Evolutionary conservation across 305 asterid species (phyloP).

Genomic region (Solanum hybrid): DNA sequence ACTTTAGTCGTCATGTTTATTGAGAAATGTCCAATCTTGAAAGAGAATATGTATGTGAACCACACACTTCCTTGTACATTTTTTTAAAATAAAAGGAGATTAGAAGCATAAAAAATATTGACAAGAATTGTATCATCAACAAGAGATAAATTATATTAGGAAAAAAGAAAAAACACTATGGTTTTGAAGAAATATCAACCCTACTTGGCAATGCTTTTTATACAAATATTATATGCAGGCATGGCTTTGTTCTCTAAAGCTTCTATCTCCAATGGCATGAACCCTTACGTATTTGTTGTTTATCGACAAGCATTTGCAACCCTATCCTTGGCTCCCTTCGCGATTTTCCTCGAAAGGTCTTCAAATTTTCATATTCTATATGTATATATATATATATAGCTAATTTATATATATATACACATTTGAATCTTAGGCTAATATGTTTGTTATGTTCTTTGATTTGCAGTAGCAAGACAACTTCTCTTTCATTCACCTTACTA

Average conservation of each 20-base stretch:
- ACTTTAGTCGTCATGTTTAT: not conserved
- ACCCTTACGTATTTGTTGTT: slow-evolving; percentile 32
- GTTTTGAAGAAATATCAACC: slow-evolving; percentile 3
- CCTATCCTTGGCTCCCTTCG: slow-evolving; percentile 51
- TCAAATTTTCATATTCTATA: not conserved
- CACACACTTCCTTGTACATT: not conserved
- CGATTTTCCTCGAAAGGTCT: slow-evolving; percentile 43
- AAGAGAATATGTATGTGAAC: not conserved
- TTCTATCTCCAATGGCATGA: slow-evolving; percentile 25
- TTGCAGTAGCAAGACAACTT: slow-evolving; percentile 27
- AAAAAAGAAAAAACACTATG: not conserved
- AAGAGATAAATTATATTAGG: not conserved
- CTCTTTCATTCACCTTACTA: slow-evolving; percentile 24
- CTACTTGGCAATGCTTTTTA: slow-evolving; percentile 27
- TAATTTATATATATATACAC: not conserved
- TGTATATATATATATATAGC: not conserved
- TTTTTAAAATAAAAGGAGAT: not conserved
- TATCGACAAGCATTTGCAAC: slow-evolving; percentile 61
- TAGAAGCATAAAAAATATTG: not conserved
- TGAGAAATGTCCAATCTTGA: slow-evolving; percentile 1
- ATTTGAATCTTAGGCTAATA: not conserved
- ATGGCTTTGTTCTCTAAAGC: slow-evolving; percentile 30
- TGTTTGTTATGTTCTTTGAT: not conserved
- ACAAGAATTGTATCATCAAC: not conserved
- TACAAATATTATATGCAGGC: slow-evolving; percentile 39